Evolutionary conservation across 805 yeast genomes (phyloP).

Genomic region (Cephaloascus fragrans): DNA sequence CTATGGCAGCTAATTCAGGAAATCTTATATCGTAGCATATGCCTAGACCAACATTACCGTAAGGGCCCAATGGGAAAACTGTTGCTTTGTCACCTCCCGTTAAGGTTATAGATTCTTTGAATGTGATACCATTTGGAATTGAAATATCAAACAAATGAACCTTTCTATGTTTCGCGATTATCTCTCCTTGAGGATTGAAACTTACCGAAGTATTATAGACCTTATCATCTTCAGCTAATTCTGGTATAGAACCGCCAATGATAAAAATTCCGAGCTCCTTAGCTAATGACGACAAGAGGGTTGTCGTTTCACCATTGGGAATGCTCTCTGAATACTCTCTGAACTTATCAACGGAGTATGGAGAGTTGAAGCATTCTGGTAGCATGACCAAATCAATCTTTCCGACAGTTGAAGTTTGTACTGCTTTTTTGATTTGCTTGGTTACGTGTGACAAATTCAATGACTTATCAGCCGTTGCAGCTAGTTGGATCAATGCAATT

Average conservation of each 20-base stretch:
- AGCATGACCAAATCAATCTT: slow-evolving; percentile 63
- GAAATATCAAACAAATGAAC: slow-evolving; percentile 89
- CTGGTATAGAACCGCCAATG: slow-evolving; percentile 93
- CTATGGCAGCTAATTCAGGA: slow-evolving; percentile 65
- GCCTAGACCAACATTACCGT: slow-evolving; percentile 74
- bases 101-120: slow-evolving; percentile 70
- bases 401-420: slow-evolving; percentile 19
- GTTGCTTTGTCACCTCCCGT: slow-evolving; percentile 80
- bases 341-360: slow-evolving; percentile 82
- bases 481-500: slow-evolving; percentile 78
- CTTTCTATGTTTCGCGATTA: slow-evolving; percentile 84
- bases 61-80: slow-evolving; percentile 53
- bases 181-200: slow-evolving; percentile 60
- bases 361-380: slow-evolving; percentile 96
- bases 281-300: slow-evolving; percentile 59
- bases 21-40: slow-evolving; percentile 76
- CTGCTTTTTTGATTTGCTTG: slow-evolving; percentile 55
- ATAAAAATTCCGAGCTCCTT: slow-evolving; percentile 48
- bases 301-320: slow-evolving; percentile 62
- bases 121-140: slow-evolving; percentile 83
- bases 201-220: slow-evolving; percentile 68
- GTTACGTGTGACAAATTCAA: slow-evolving; percentile 67
- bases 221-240: slow-evolving; percentile 44
- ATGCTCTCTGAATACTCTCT: slow-evolving; percentile 83
- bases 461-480: slow-evolving; percentile 72